Evolutionary conservation across 2,329 filamentous ascomycete genomes (phyloP).

Genomic region (Trichoderma breve): DNA sequence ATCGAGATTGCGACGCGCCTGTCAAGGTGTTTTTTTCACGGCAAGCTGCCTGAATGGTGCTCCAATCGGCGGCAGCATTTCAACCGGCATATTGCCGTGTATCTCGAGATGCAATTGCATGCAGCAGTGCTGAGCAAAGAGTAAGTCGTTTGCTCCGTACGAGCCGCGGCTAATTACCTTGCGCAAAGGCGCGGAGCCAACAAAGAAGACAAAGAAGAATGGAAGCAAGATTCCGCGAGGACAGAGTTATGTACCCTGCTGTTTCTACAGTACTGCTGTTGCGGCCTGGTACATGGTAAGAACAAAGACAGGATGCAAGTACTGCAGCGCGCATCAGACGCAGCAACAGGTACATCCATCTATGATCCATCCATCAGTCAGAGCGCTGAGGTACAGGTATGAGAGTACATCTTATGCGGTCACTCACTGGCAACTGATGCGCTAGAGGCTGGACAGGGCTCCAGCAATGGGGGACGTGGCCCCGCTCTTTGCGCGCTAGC

Average conservation of each 20-base stretch:
- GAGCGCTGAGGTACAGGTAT: background rate
- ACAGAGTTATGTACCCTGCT: background rate
- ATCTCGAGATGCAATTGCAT: background rate
- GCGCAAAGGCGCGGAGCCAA: background rate
- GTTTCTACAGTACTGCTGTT: too few species aligned
- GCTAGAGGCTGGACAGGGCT: slow-evolving; percentile 8
- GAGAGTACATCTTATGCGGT: background rate
- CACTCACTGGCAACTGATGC: background rate
- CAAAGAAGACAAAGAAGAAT: background rate
- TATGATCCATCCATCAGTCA: background rate
- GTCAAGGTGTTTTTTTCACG: background rate
- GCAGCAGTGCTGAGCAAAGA: background rate
- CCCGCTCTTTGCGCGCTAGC: slow-evolving; percentile 30
- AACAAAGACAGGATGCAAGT: background rate
- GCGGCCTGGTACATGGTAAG: background rate
- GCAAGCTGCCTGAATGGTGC: background rate
- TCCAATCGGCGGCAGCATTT: background rate
- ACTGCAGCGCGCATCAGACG: background rate
- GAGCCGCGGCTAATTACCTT: background rate
- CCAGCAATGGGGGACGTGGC: slow-evolving; percentile 1
- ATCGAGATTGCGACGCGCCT: slow-evolving; percentile 1
- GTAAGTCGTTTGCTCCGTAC: background rate
- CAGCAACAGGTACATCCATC: background rate
- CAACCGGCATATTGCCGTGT: slow-evolving; percentile 5
- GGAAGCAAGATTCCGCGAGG: background rate